A percentile compares a stretch with the other conserved stretches of the same genome.
phyloP scores from a whole-genome alignment of 805 yeast genomes.

The Metschnikowia lachancei region DNA sequence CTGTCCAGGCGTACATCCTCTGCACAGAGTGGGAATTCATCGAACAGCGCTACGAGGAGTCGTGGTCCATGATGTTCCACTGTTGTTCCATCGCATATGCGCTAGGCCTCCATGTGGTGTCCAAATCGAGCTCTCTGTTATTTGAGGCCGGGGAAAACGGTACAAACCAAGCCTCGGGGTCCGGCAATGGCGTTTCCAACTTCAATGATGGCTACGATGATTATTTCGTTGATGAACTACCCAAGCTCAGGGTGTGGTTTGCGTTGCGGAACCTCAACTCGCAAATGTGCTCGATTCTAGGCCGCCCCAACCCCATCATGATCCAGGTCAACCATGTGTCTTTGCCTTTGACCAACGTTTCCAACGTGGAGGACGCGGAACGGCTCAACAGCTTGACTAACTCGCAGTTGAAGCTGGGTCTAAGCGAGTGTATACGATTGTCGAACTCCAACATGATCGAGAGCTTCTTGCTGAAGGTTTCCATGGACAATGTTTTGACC shows the following conservation, averaged over 20 bases:
- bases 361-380: constrained; percentile 10
- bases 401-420: constrained; percentile 43
- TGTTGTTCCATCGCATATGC: constrained; percentile 50
- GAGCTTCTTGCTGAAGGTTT: constrained; percentile 47
- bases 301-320: constrained; percentile 52
- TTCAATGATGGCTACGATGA: constrained; percentile 19
- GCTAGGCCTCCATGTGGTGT: constrained; percentile 50
- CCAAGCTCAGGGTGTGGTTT: constrained; percentile 48
- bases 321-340: constrained; percentile 35
- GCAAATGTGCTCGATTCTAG: constrained; percentile 49
- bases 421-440: constrained; percentile 48
- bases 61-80: constrained; percentile 52
- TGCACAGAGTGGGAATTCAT: constrained; percentile 51
- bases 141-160: not conserved
- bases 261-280: constrained; percentile 48
- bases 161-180: not conserved
- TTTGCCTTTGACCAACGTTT: constrained; percentile 22
- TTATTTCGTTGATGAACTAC: constrained; percentile 23
- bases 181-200: no score
- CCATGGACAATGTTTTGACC: constrained; percentile 37
- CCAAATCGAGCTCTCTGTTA: constrained; percentile 15
- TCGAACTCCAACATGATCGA: constrained; percentile 52
- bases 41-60: constrained; percentile 48
- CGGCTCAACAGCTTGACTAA: constrained; percentile 21
- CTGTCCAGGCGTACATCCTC: constrained; percentile 48